Percentiles rank a stretch among this genome's conserved stretches.
Evolutionary conservation across 495 filamentous ascomycete genomes (phyloP).

Genomic region (Alectoria sarmentosa): DNA sequence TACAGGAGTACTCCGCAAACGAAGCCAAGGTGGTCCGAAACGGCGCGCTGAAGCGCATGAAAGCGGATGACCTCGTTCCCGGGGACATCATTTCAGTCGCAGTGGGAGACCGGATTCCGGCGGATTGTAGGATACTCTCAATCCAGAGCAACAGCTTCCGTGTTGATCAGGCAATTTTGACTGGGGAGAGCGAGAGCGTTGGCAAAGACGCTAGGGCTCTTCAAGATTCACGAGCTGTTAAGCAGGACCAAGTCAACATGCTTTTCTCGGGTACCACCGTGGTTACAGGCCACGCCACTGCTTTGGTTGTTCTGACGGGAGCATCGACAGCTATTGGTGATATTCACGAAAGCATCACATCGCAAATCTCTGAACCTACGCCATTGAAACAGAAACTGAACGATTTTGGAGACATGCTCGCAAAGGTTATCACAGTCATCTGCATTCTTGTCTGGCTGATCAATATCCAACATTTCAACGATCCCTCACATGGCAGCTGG

Average conservation of each 20-base stretch:
- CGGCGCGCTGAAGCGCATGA: slow-evolving; percentile 68
- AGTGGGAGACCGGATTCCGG: slow-evolving; percentile 93
- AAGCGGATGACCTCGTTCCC: slow-evolving; percentile 92
- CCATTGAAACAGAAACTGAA: slow-evolving; percentile 98
- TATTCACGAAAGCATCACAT: slow-evolving; percentile 96
- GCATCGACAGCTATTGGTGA: slow-evolving; percentile 92
- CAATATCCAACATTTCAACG: slow-evolving; percentile 94
- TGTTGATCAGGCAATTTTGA: slow-evolving; percentile 95
- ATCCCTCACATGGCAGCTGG: slow-evolving; percentile 89
- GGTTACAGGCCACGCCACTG: slow-evolving; percentile 87
- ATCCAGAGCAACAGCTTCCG: slow-evolving; percentile 97
- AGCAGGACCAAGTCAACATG: slow-evolving; percentile 97
- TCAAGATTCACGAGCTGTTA: slow-evolving; percentile 76
- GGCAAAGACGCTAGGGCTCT: slow-evolving; percentile 68
- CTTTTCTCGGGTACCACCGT: slow-evolving; percentile 98
- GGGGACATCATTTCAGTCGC: slow-evolving; percentile 87
- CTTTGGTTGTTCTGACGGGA: slow-evolving; percentile 88
- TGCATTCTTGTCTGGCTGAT: slow-evolving; percentile 97
- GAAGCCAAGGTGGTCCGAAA: slow-evolving; percentile 87
- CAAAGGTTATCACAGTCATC: slow-evolving; percentile 97
- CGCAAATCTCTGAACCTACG: slow-evolving; percentile 96
- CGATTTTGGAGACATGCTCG: slow-evolving; percentile 92
- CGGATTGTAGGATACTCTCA: slow-evolving; percentile 82
- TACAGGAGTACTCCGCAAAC: slow-evolving; percentile 98
- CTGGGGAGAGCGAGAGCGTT: slow-evolving; percentile 97